A percentile compares a stretch with the other conserved stretches of the same genome.
Evolutionary conservation across 2,329 filamentous ascomycete genomes (phyloP).

Genomic region (Aspergillaceae sp.): DNA sequence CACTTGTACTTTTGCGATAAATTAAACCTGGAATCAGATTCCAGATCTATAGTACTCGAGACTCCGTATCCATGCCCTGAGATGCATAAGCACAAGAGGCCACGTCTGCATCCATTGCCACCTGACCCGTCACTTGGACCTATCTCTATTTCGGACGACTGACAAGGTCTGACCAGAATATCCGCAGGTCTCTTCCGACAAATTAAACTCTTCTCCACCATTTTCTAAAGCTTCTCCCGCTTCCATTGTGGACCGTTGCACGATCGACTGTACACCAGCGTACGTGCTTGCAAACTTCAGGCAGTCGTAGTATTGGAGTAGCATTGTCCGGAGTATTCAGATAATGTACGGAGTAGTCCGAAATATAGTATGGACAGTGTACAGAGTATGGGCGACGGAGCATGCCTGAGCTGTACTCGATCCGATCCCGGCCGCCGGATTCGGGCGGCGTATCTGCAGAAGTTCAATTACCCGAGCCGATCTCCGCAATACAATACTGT

Average conservation of each 20-base stretch:
- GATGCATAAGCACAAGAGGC: too few species aligned
- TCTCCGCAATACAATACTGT: background rate
- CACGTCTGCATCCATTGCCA: too few species aligned
- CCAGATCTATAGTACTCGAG: too few species aligned
- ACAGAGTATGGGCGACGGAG: too few species aligned
- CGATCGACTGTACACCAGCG: background rate
- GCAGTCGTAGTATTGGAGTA: background rate
- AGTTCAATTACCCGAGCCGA: background rate
- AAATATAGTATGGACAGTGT: too few species aligned
- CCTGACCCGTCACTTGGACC: too few species aligned
- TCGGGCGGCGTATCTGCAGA: background rate
- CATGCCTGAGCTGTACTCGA: background rate
- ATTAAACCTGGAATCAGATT: too few species aligned
- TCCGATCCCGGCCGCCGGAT: background rate
- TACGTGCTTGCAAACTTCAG: too few species aligned
- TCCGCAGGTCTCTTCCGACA: background rate
- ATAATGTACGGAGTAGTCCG: too few species aligned
- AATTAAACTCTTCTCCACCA: background rate
- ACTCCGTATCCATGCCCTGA: too few species aligned
- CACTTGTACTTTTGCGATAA: too few species aligned
- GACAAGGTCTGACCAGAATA: background rate
- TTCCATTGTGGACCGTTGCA: constrained; percentile 29
- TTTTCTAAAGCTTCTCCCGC: constrained; percentile 26
- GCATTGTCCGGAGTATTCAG: background rate
- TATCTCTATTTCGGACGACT: too few species aligned